Conservation (phyloP, 2,329 filamentous ascomycete genomes). For the Fusarium praegraminearum region DNA sequence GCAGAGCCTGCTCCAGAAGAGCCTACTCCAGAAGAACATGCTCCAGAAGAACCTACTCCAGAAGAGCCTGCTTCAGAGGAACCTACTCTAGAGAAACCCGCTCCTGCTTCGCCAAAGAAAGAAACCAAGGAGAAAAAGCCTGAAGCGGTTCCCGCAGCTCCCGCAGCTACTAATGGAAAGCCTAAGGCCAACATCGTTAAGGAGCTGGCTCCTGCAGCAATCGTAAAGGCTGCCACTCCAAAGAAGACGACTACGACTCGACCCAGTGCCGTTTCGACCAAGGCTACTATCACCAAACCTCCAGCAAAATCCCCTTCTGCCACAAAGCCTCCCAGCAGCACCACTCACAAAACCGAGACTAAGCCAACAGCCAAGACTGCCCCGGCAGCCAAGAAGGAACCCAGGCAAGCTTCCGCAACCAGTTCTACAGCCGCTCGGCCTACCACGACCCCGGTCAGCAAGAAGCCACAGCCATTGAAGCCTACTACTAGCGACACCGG, state of each 20-base stretch:
- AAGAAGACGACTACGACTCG: conserved; percentile 42
- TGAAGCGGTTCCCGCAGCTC: neutral
- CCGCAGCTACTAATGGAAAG: conserved; percentile 40
- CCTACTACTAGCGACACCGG: conserved; percentile 55
- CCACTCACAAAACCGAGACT: conserved; percentile 43
- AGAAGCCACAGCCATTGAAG: conserved; percentile 60
- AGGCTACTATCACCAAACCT: conserved; percentile 36
- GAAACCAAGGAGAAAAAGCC: conserved; percentile 15
- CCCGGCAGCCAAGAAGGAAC: conserved; percentile 52
- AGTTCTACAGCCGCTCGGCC: conserved; percentile 47
- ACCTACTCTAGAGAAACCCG: conserved; percentile 22
- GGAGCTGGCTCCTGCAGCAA: conserved; percentile 26
- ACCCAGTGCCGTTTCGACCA: conserved; percentile 44
- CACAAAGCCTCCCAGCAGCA: conserved; percentile 42
- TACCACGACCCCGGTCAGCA: conserved; percentile 51
- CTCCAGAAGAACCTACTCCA: neutral
- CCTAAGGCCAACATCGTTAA: conserved; percentile 44
- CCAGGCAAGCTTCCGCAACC: conserved; percentile 43
- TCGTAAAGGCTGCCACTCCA: conserved; percentile 21
- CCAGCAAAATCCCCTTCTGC: conserved; percentile 40
- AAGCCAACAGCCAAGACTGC: conserved; percentile 50
- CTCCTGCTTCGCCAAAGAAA: conserved; percentile 31
- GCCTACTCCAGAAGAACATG: neutral
- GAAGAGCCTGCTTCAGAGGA: conserved; percentile 3
- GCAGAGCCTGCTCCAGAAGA: conserved; percentile 22